phyloP scores from a whole-genome alignment of 2,329 filamentous ascomycete genomes.

The Exophiala oligosperma region DNA sequence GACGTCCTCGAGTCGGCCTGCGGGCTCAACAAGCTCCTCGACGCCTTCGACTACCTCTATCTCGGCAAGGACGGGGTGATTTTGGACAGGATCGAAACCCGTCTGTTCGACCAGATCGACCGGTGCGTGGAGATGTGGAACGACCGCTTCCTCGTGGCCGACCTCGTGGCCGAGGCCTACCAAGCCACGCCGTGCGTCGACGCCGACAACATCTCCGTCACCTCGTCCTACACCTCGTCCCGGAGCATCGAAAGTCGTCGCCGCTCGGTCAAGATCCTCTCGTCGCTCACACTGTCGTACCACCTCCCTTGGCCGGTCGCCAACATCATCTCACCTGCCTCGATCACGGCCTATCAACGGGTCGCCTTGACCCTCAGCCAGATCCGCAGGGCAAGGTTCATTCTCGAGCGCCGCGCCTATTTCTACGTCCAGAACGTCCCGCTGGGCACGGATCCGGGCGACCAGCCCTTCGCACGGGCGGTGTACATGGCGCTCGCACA shows the following conservation, averaged over 20 bases:
- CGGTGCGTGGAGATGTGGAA: slow-evolving; percentile 64
- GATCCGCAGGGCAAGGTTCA: slow-evolving; percentile 66
- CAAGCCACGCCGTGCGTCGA: slow-evolving; percentile 55
- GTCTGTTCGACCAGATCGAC: slow-evolving; percentile 75
- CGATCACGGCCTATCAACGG: slow-evolving; percentile 66
- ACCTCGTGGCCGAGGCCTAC: slow-evolving; percentile 73
- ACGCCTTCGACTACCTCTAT: slow-evolving; percentile 71
- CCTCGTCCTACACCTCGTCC: slow-evolving; percentile 44
- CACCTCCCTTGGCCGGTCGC: slow-evolving; percentile 64
- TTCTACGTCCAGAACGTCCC: slow-evolving; percentile 37
- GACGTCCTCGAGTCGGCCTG: slow-evolving; percentile 66
- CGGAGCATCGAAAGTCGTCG: slow-evolving; percentile 50
- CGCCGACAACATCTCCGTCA: slow-evolving; percentile 62
- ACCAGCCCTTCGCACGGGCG: slow-evolving; percentile 28
- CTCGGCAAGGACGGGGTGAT: slow-evolving; percentile 72
- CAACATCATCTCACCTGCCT: slow-evolving; percentile 70
- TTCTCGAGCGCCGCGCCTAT: slow-evolving; percentile 58
- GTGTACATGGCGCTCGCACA: slow-evolving; percentile 71
- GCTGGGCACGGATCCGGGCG: slow-evolving; percentile 23
- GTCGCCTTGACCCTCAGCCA: slow-evolving; percentile 78
- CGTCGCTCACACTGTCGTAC: slow-evolving; percentile 66
- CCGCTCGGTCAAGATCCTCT: slow-evolving; percentile 63
- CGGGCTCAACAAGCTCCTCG: slow-evolving; percentile 64
- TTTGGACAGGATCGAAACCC: slow-evolving; percentile 64
- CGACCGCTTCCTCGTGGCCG: slow-evolving; percentile 78